Base-by-base conservation (phyloP, 345 rosid species). In the Cardamine occulta region DNA sequence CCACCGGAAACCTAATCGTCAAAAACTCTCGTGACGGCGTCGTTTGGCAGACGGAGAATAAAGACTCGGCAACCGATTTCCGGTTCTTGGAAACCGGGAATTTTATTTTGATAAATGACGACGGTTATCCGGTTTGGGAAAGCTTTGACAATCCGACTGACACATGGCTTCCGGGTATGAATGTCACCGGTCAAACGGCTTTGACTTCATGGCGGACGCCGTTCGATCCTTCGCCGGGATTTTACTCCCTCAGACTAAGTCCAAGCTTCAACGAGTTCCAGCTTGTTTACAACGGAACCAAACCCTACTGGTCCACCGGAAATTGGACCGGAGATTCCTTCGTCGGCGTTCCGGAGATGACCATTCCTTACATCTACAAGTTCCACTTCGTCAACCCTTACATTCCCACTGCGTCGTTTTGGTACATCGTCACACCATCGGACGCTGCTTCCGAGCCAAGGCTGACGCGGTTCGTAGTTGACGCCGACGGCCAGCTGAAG, bases 261-360 rank as follows among this genome's bases (percentile, higher is more conserved):
- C 93, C 24, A 75, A 75, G 4, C 81, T 86, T 5, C 85, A 89
- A 6, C 92, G 90, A 83, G 82, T 93, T 47, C 80, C 87, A 66
- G 66, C 89, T 34, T 81, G 88, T 93, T 81, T 85, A 9, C 63
- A 48, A 4, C 14, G 29, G 8, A 73, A 86, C 63, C 58, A 88
- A 35, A 9, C 80, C 89, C 70, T 76, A 89, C 44, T 93, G 98
- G 98, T 82, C 90, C 23, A 86, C 93, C 31, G 97, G 98, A 0
- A 86, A 85, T 3, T 93, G 98, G 98, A 83, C 88, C 61, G 86
- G 81, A 5, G 47, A 54, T 2, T 23, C 81, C 6, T 93, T 93
- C 55, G 69, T 82, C 0, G 91, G 89, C 10, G 78, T 90, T 0
- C 93, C 91, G 0, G 59, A 76, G 52, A 89, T 86, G 93, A 57